Base-by-base conservation (phyloP, 2,329 filamentous ascomycete species). In the Fusarium buharicum region DNA sequence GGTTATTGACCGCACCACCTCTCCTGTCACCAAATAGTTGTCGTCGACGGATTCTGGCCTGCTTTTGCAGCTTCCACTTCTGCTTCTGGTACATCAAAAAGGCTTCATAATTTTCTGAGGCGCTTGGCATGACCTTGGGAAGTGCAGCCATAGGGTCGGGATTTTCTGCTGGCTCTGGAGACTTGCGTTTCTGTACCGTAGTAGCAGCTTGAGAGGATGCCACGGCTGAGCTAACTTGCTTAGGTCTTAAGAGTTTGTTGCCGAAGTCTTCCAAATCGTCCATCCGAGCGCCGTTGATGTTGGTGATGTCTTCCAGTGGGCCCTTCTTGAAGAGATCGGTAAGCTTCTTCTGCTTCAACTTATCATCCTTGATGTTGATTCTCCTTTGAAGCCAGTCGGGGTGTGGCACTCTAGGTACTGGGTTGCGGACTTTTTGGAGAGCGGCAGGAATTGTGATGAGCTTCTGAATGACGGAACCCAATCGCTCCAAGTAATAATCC, bases 41-140 rank as follows among this genome's bases (percentile, higher is more conserved):
- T 44, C 94, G 86, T 63, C 96, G 85, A 38, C 94, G 88, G 58
- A 89, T 84, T 18, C 95, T 87, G 30, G 94, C 93, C 74, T 96
- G 90, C 72, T 93, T 96, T 74, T 99, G 95, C 33, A 98, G 90
- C 79, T 94, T 97, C 95, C 95, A 99, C 77, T 99, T 99, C 78
- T 93, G 87, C 77, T 99, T 99, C 74, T 99, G 95, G 71, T 98
- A 98, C 71, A 90, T 84, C 49, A 99, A 76, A 81, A 96, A 99
- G 0, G 86, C 92, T 16, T 86, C 80, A 68, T 99, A 99, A 75
- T 99, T 90, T 44, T 95, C 87, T 0, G 88, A 91, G 17, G 95
- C 90, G 20, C 85, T 86, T 2, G 95, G 94, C 90, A 97, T 96
- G 37, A 86, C 84, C 59, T 90, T 86, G 0, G 95, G 95, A 13